A percentile compares a stretch with the other conserved stretches of the same genome.
These are phyloP conservation scores for Wilhelminamyces savonicus DNA, from an alignment of 805 yeast genomes.

Conservation along the genomic window DNA sequence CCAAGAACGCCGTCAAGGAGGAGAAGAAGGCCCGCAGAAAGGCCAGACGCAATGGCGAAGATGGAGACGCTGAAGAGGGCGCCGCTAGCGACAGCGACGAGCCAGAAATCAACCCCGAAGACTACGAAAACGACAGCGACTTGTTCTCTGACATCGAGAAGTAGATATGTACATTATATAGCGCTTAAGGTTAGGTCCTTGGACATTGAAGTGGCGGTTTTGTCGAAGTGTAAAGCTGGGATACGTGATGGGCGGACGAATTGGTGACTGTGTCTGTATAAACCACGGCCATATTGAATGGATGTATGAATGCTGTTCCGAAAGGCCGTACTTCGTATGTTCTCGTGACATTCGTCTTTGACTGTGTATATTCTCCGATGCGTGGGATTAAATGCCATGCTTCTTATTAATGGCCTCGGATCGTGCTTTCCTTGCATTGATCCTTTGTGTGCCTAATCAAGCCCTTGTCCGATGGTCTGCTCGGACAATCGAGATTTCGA, in stretches of 20 bases:
- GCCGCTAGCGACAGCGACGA: conserved; percentile 19
- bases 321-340: too few species aligned
- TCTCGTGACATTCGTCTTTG: background rate
- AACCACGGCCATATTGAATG: background rate
- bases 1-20: conserved; percentile 66
- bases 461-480: too few species aligned
- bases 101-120: conserved; percentile 33
- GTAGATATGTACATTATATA: too few species aligned
- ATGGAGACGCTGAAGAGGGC: conserved; percentile 17
- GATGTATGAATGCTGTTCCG: background rate
- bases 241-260: background rate
- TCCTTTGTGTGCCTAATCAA: too few species aligned
- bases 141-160: conserved; percentile 33
- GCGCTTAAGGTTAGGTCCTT: too few species aligned
- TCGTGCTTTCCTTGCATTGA: too few species aligned
- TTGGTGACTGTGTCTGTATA: background rate
- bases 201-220: too few species aligned
- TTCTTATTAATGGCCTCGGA: too few species aligned
- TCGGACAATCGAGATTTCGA: too few species aligned
- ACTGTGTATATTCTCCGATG: too few species aligned
- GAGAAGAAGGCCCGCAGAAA: conserved; percentile 66
- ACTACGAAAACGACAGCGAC: conserved; percentile 48
- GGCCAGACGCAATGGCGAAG: conserved; percentile 39
- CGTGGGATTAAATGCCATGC: too few species aligned
- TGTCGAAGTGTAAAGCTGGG: background rate